Conservation (phyloP, 164 flowering plant species). For the Kalanchoe fedtschenkoi region DNA sequence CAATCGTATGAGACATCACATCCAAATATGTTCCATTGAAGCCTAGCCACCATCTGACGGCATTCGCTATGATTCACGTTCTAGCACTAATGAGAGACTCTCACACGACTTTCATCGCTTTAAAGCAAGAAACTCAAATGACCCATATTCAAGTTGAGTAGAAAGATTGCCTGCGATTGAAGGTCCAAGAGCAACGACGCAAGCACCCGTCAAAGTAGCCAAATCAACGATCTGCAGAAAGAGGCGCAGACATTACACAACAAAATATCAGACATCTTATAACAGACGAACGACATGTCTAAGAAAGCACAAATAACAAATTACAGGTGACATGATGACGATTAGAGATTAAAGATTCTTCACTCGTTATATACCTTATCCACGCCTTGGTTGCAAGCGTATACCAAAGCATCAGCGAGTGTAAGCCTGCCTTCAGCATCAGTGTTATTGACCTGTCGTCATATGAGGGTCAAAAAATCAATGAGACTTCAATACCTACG, state of each 20-base stretch:
- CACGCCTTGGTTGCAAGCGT: slow-evolving; percentile 93
- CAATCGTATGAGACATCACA: too few relatives aligned
- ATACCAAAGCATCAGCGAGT: slow-evolving; percentile 95
- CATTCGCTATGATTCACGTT: too few relatives aligned
- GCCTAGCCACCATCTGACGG: too few relatives aligned
- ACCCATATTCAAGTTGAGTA: neutral
- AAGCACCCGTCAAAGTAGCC: slow-evolving; percentile 93
- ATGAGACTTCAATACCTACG: too few relatives aligned
- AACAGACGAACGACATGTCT: too few relatives aligned
- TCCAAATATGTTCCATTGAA: too few relatives aligned
- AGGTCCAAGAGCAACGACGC: slow-evolving; percentile 81
- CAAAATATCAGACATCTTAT: neutral
- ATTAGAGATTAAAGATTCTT: neutral
- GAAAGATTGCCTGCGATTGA: slow-evolving; percentile 66
- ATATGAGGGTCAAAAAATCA: neutral
- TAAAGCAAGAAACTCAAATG: neutral
- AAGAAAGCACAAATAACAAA: too few relatives aligned
- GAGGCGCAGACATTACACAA: neutral
- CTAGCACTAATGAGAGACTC: neutral
- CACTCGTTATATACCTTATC: slow-evolving; percentile 54
- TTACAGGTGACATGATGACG: too few relatives aligned
- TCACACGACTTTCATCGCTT: neutral
- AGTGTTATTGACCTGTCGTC: slow-evolving; percentile 75
- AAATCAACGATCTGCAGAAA: slow-evolving; percentile 65
- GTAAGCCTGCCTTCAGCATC: slow-evolving; percentile 99